Evolutionary conservation across 1,284 basidiomycete genomes (phyloP), one percentile per base, ranked within the genome.

Genomic region (Naganishia sp.): DNA sequence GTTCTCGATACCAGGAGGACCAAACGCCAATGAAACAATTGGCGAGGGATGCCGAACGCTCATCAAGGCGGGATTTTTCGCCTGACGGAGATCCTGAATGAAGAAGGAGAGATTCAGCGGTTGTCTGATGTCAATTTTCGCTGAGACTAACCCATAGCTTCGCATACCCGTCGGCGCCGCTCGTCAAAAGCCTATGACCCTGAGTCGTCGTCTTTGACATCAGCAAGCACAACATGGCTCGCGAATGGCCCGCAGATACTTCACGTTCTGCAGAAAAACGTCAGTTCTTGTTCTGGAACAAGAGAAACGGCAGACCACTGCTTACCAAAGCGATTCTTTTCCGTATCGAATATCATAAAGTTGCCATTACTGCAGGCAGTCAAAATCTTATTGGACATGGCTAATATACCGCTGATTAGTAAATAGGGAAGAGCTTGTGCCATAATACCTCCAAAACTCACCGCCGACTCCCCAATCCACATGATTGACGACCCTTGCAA

Each of bases 281-380:
- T 13, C 15, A 18, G 11, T 4, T 54, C 54, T 46, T 36, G 69
- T 21, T 49, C 36, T 55, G 54, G 68, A 57, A 55, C 45, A 65
- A 46, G 46, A 36, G 68, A 67, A 61, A 46, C 6, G 18, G 33
- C 46, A 45, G 50, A 21, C 16, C 1, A 23, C 64, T 64, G 76
- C 81, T 66, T 72, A 92, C 90, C 90, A 70, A 87, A 87, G 78
- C 90, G 92, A 52, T 83, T 80, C 75, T 87, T 89, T 71, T 87
- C 85, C 25, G 92, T 74, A 75, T 93, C 91, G 86, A 90, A 93
- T 80, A 92, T 84, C 61, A 92, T 87, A 49, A 93, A 84, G 70
- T 92, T 90, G 0, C 91, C 91, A 70, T 89, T 90, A 9, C 88
- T 83, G 4, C 88, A 88, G 68, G 90, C 90, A 1, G 90, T 92